phyloP scores from a whole-genome alignment of 2,329 filamentous ascomycete species.

The Fusarium vanettenii region DNA sequence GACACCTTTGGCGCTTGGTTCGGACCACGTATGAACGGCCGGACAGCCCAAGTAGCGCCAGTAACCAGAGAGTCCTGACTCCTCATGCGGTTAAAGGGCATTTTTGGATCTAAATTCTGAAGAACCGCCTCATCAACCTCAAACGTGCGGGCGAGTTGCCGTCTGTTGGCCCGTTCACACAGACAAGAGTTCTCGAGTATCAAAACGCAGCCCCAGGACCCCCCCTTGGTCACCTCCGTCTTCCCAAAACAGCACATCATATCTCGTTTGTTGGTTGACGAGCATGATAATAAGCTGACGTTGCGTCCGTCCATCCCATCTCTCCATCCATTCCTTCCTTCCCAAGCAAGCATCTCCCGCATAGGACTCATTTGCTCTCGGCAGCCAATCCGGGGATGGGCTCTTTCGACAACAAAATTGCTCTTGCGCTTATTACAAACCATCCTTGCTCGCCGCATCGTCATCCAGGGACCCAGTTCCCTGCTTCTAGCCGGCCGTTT shows the following conservation, averaged over 20 bases:
- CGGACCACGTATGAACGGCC: conserved; percentile 12
- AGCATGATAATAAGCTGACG: conserved; percentile 26
- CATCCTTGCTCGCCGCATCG: conserved; percentile 36
- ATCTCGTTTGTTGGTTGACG: conserved; percentile 7
- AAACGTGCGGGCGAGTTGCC: conserved; percentile 53
- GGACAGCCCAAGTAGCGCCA: conserved; percentile 15
- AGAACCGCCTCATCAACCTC: conserved; percentile 61
- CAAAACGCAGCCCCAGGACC: background rate
- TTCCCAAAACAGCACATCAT: background rate
- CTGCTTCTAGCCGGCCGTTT: conserved; percentile 40
- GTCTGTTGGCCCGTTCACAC: conserved; percentile 33
- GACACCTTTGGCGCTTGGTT: conserved; percentile 22
- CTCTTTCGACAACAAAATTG: conserved; percentile 36
- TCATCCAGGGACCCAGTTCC: conserved; percentile 36
- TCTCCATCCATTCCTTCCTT: background rate
- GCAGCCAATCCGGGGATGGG: conserved; percentile 33
- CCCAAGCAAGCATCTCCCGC: background rate
- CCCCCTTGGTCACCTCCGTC: background rate
- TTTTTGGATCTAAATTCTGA: conserved; percentile 26
- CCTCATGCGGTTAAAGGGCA: conserved; percentile 13
- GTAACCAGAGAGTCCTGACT: background rate
- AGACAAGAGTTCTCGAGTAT: background rate
- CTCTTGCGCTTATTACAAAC: conserved; percentile 34
- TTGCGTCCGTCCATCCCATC: background rate
- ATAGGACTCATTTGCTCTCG: conserved; percentile 15